phyloP scores from a whole-genome alignment of 2,329 filamentous ascomycete species.

The Ophiosphaerella korrae region DNA sequence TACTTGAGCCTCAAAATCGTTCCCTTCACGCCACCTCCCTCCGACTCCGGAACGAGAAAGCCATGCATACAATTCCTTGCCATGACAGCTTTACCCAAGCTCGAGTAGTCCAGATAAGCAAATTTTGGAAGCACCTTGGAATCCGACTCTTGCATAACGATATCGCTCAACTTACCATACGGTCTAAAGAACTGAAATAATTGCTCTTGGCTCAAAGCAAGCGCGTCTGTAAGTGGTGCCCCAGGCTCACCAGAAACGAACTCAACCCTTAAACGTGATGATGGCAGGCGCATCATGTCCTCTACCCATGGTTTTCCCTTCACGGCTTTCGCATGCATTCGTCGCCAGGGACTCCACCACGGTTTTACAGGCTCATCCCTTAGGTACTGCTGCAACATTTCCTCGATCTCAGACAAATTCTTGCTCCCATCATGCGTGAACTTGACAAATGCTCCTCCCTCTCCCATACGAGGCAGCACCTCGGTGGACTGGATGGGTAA shows the following conservation, averaged over 20 bases:
- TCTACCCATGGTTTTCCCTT: slow-evolving; percentile 91
- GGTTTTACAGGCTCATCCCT: slow-evolving; percentile 75
- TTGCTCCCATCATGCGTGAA: slow-evolving; percentile 64
- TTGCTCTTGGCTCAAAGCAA: slow-evolving; percentile 83
- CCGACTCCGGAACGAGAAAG: slow-evolving; percentile 68
- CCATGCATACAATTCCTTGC: slow-evolving; percentile 93
- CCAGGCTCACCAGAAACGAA: slow-evolving; percentile 78
- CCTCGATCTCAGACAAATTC: slow-evolving; percentile 62
- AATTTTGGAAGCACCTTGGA: slow-evolving; percentile 84
- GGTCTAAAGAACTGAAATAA: slow-evolving; percentile 85
- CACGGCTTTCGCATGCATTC: slow-evolving; percentile 74
- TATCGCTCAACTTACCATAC: slow-evolving; percentile 90
- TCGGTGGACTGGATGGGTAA: slow-evolving; percentile 74
- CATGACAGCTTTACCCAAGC: slow-evolving; percentile 78
- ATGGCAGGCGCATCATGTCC: slow-evolving; percentile 84
- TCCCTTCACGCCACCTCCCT: slow-evolving; percentile 75
- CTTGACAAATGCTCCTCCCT: slow-evolving; percentile 93
- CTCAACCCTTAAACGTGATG: slow-evolving; percentile 76
- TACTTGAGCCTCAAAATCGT: slow-evolving; percentile 84
- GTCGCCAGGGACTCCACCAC: slow-evolving; percentile 87
- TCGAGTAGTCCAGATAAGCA: slow-evolving; percentile 77
- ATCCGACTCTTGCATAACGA: slow-evolving; percentile 79
- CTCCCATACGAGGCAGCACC: slow-evolving; percentile 82
- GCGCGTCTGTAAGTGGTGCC: slow-evolving; percentile 69
- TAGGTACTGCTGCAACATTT: slow-evolving; percentile 66